Conservation (phyloP, 306 rosid genomes). For the Arachis hypogaea region DNA sequence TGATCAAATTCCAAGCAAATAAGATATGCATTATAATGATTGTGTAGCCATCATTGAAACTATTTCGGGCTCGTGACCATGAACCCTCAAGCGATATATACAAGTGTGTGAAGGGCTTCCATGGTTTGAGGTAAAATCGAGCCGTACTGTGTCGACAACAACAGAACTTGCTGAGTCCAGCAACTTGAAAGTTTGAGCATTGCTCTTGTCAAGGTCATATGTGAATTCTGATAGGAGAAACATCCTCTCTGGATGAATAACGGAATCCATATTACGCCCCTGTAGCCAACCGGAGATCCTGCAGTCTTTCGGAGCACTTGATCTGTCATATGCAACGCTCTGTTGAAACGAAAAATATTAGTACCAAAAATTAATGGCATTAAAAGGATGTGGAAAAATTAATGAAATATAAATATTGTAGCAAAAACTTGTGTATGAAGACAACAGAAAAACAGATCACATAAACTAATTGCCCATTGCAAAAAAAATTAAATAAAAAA, state of each 20-base stretch:
- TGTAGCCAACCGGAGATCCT: slow-evolving; percentile 89
- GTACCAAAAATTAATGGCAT: not conserved
- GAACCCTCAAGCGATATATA: too few relatives aligned
- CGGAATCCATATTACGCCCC: slow-evolving; percentile 44
- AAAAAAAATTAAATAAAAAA: too few relatives aligned
- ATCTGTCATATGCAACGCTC: slow-evolving; percentile 90
- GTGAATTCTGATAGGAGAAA: slow-evolving; percentile 62
- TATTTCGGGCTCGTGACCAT: too few relatives aligned
- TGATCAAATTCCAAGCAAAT: too few relatives aligned
- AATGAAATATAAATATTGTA: slow-evolving; percentile 5
- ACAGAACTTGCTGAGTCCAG: slow-evolving; percentile 48
- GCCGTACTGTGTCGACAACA: slow-evolving; percentile 27
- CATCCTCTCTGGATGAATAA: slow-evolving; percentile 51
- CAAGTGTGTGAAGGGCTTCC: too few relatives aligned
- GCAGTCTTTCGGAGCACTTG: slow-evolving; percentile 91
- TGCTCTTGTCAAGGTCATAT: slow-evolving; percentile 90
- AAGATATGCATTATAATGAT: too few relatives aligned
- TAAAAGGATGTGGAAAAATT: slow-evolving; percentile 39
- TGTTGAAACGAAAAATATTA: slow-evolving; percentile 44
- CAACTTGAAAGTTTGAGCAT: slow-evolving; percentile 83
- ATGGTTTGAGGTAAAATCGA: too few relatives aligned
- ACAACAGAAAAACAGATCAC: not conserved
- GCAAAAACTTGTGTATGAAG: not conserved
- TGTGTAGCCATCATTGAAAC: too few relatives aligned
- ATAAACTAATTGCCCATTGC: not conserved